These are phyloP conservation scores for Penicillium sp. DNA, from an alignment of 2,329 filamentous ascomycete genomes.

Conservation along the genomic window DNA sequence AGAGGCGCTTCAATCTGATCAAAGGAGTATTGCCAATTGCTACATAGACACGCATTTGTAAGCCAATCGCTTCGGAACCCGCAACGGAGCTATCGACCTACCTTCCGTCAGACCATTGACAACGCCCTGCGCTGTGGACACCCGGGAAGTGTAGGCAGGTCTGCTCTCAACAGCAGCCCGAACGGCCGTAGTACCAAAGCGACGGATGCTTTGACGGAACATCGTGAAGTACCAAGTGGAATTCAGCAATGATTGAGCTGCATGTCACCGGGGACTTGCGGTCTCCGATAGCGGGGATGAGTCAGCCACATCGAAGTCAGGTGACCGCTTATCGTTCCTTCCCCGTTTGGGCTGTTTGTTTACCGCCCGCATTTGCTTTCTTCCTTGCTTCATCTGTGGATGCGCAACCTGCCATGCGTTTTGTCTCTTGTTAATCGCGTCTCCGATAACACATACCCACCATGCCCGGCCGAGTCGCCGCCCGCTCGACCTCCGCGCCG, in stretches of 20 bases:
- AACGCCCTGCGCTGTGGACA: constrained; percentile 78
- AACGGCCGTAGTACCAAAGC: constrained; percentile 64
- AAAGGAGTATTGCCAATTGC: constrained; percentile 97
- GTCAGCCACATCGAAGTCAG: constrained; percentile 13
- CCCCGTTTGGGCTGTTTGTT: constrained; percentile 44
- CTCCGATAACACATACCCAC: constrained; percentile 19
- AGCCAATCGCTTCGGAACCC: not conserved
- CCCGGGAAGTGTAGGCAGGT: constrained; percentile 64
- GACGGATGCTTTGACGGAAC: constrained; percentile 68
- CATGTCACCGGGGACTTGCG: constrained; percentile 4
- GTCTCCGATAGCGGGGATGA: constrained; percentile 12
- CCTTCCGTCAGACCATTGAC: constrained; percentile 79
- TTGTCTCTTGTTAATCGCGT: constrained; percentile 16
- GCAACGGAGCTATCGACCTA: constrained; percentile 43
- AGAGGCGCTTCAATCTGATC: constrained; percentile 84
- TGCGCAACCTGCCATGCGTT: constrained; percentile 21
- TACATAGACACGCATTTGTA: constrained; percentile 36
- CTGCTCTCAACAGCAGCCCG: constrained; percentile 51
- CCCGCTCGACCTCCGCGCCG: constrained; percentile 37
- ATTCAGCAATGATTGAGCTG: constrained; percentile 2
- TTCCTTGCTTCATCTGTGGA: constrained; percentile 19
- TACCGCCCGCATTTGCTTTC: constrained; percentile 26
- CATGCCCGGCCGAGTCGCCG: constrained; percentile 44
- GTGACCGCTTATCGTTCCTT: constrained; percentile 35
- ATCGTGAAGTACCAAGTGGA: constrained; percentile 47